phyloP scores from a whole-genome alignment of 805 yeast genomes.

The Myxozyma monticola region DNA sequence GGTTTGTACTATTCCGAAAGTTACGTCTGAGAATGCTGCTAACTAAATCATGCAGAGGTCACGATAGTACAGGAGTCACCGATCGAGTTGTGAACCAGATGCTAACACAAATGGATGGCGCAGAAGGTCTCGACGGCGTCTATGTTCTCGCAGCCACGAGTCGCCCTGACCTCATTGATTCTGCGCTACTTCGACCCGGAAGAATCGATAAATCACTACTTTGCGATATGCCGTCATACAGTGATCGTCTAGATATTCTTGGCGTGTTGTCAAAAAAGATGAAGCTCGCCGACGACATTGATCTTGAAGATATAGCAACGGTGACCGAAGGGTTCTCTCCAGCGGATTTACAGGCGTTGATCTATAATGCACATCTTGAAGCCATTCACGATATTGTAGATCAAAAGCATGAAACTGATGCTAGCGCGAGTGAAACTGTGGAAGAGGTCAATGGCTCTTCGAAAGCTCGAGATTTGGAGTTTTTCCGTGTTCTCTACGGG shows the following conservation, averaged over 20 bases:
- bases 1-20: slow-evolving; percentile 40
- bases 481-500: slow-evolving; percentile 3
- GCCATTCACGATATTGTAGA: slow-evolving; percentile 63
- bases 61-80: slow-evolving; percentile 96
- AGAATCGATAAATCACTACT: slow-evolving; percentile 89
- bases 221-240: slow-evolving; percentile 78
- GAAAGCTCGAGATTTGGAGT: background rate
- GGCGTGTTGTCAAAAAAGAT: slow-evolving; percentile 54
- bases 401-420: slow-evolving; percentile 5
- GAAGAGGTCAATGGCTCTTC: no score
- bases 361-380: slow-evolving; percentile 85
- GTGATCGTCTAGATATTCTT: slow-evolving; percentile 74
- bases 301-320: slow-evolving; percentile 57
- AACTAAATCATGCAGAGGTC: slow-evolving; percentile 52
- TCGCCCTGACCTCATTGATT: slow-evolving; percentile 92
- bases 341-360: slow-evolving; percentile 90
- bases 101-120: slow-evolving; percentile 98
- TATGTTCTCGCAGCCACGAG: slow-evolving; percentile 95
- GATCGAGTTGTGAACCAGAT: slow-evolving; percentile 96
- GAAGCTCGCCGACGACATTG: slow-evolving; percentile 48
- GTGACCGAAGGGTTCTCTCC: slow-evolving; percentile 80
- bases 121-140: slow-evolving; percentile 95
- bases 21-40: background rate
- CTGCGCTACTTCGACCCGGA: slow-evolving; percentile 93
- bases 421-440: background rate